These are phyloP conservation scores for Rhexocercosporidium sp. DNA, from an alignment of 2,329 filamentous ascomycete species.

Conservation along the genomic window DNA sequence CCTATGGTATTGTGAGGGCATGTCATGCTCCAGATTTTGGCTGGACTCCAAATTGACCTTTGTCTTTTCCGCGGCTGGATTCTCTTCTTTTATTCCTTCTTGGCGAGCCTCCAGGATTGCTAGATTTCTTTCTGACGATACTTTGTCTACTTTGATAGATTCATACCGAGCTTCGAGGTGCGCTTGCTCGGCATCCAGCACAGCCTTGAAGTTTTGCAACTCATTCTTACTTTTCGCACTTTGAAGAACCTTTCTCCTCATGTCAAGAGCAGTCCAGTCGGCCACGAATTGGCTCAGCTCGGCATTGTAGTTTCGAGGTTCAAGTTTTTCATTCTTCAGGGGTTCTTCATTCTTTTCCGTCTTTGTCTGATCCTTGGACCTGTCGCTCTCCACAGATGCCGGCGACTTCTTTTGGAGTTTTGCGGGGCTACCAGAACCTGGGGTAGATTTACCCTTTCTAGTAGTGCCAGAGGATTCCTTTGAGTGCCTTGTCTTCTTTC, in stretches of 20 bases:
- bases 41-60: not conserved
- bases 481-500: slow-evolving; percentile 5
- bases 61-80: not conserved
- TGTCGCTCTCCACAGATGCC: not conserved
- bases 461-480: slow-evolving; percentile 10
- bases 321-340: not conserved
- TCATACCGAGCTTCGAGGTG: not conserved
- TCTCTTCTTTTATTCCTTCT: not conserved
- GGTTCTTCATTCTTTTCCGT: not conserved
- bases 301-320: not conserved
- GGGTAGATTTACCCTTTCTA: not conserved
- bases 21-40: too few species aligned
- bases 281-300: not conserved
- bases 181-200: slow-evolving; percentile 7
- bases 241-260: not conserved
- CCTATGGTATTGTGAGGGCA: not conserved
- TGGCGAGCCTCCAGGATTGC: not conserved
- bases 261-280: not conserved
- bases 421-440: not conserved
- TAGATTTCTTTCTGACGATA: not conserved
- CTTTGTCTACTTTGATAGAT: not conserved
- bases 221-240: not conserved
- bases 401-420: slow-evolving; percentile 7
- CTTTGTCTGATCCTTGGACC: not conserved
- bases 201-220: slow-evolving; percentile 7